A percentile compares a stretch with the other conserved stretches of the same genome.
These are phyloP conservation scores for Helenozyma rhizophorensis DNA, from an alignment of 805 yeast genomes.

Conservation along the genomic window DNA sequence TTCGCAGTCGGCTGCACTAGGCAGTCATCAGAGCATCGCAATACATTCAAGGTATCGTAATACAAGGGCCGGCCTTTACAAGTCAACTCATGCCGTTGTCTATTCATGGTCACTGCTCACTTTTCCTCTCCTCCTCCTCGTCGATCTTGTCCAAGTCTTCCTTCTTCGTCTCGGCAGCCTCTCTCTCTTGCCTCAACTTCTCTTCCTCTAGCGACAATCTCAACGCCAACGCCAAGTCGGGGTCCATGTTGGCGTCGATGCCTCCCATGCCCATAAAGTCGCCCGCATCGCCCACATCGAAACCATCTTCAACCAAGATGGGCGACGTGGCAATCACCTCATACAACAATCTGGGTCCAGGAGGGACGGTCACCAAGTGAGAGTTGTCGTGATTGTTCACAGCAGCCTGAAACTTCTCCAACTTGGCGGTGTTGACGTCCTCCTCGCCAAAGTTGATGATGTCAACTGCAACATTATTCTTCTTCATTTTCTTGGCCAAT, in stretches of 20 bases:
- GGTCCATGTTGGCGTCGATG: conserved; percentile 86
- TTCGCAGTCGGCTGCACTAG: too few species aligned
- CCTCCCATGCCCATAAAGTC: conserved; percentile 40
- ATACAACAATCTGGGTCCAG: conserved; percentile 79
- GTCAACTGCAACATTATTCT: conserved; percentile 87
- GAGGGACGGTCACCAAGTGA: conserved; percentile 81
- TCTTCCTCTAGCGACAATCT: conserved; percentile 94
- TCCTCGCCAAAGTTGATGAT: conserved; percentile 91
- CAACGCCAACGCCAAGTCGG: conserved; percentile 93
- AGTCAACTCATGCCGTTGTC: background rate
- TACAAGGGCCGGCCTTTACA: too few species aligned
- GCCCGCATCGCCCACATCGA: conserved; percentile 37
- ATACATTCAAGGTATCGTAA: too few species aligned
- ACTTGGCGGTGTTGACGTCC: conserved; percentile 64
- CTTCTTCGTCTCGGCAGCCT: conserved; percentile 34
- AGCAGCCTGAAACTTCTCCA: conserved; percentile 71
- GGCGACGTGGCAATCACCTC: conserved; percentile 78
- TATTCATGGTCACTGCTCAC: conserved; percentile 6
- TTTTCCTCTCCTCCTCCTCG: conserved; percentile 18
- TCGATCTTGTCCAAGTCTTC: conserved; percentile 31
- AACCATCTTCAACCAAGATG: conserved; percentile 64
- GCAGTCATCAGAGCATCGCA: too few species aligned
- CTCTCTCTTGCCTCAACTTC: conserved; percentile 83
- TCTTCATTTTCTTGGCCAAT: conserved; percentile 88
- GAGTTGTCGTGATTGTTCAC: conserved; percentile 76